A percentile compares a stretch with the other conserved stretches of the same genome.
These are phyloP conservation scores for Oenanthe javanica DNA, from an alignment of 140 eudicot genomes.

Conservation along the genomic window DNA sequence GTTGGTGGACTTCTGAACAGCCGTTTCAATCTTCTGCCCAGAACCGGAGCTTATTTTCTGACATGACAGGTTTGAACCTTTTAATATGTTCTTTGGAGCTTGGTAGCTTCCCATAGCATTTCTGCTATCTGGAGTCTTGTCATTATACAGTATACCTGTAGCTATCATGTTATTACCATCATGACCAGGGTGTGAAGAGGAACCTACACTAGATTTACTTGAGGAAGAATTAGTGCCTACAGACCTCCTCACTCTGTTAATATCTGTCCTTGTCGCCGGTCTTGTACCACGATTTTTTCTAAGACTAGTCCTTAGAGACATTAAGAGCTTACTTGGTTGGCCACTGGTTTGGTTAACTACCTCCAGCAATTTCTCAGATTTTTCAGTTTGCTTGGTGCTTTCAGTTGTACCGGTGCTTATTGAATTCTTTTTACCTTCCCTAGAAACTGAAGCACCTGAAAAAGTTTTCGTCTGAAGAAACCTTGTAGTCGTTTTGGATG, in stretches of 20 bases:
- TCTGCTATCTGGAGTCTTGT: conserved; percentile 19
- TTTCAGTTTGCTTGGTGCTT: conserved; percentile 17
- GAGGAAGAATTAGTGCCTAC: conserved; percentile 48
- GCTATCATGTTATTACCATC: conserved; percentile 13
- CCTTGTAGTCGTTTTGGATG: conserved; percentile 1
- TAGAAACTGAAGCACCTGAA: conserved; percentile 19
- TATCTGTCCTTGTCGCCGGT: conserved; percentile 46
- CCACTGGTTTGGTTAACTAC: conserved; percentile 22
- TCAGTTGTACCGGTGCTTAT: conserved; percentile 41
- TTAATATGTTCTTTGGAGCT: conserved; percentile 16
- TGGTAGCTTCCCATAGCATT: conserved; percentile 18
- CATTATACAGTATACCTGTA: conserved; percentile 19
- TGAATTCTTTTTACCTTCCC: conserved; percentile 22
- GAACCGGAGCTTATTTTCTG: conserved; percentile 11
- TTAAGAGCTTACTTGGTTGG: conserved; percentile 31
- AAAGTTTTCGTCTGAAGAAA: conserved; percentile 1
- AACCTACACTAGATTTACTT: conserved; percentile 51
- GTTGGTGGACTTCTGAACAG: conserved; percentile 12
- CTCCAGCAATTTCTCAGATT: conserved; percentile 21
- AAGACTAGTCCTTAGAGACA: conserved; percentile 34
- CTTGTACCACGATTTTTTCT: conserved; percentile 60
- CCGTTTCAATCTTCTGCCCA: conserved; percentile 1
- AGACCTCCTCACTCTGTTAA: conserved; percentile 25
- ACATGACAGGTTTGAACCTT: conserved; percentile 13
- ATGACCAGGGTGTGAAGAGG: conserved; percentile 27